Evolutionary conservation across 2,329 filamentous ascomycete genomes (phyloP).

Genomic region (Rutstroemia sydowiana): DNA sequence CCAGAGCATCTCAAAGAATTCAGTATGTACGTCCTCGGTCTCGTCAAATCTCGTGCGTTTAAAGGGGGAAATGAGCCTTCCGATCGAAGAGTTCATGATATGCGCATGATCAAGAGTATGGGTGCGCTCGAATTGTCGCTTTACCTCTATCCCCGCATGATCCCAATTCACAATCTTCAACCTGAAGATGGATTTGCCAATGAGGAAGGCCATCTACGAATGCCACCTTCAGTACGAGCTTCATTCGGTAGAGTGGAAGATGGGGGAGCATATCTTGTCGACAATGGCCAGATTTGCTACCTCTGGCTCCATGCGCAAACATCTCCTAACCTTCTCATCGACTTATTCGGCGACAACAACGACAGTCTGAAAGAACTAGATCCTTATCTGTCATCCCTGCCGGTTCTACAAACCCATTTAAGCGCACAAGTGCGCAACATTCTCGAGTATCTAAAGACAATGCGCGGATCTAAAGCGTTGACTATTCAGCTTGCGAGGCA

Average conservation of each 20-base stretch:
- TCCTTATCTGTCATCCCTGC: conserved; percentile 71
- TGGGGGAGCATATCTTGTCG: conserved; percentile 87
- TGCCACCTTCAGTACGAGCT: conserved; percentile 73
- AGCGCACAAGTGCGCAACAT: conserved; percentile 95
- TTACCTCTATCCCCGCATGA: conserved; percentile 92
- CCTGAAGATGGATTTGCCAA: conserved; percentile 90
- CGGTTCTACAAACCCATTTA: conserved; percentile 81
- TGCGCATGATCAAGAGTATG: conserved; percentile 84
- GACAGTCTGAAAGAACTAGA: conserved; percentile 68
- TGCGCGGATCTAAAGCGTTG: conserved; percentile 79
- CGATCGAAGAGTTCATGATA: conserved; percentile 83
- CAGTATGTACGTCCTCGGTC: conserved; percentile 86
- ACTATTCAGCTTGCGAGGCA: conserved; percentile 87
- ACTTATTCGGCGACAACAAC: conserved; percentile 78
- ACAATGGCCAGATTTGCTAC: conserved; percentile 88
- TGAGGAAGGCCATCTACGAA: conserved; percentile 68
- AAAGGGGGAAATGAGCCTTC: conserved; percentile 88
- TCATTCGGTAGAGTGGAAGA: conserved; percentile 86
- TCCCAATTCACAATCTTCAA: conserved; percentile 82
- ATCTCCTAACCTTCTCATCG: conserved; percentile 81
- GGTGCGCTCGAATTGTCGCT: conserved; percentile 77
- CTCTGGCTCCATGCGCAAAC: conserved; percentile 91
- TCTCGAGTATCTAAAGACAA: conserved; percentile 72
- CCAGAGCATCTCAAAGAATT: conserved; percentile 96
- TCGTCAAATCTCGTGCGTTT: conserved; percentile 86